Percentiles rank a stretch among this genome's conserved stretches.
Conservation (phyloP, 2,329 filamentous ascomycete species). For the Bisporella sp. region DNA sequence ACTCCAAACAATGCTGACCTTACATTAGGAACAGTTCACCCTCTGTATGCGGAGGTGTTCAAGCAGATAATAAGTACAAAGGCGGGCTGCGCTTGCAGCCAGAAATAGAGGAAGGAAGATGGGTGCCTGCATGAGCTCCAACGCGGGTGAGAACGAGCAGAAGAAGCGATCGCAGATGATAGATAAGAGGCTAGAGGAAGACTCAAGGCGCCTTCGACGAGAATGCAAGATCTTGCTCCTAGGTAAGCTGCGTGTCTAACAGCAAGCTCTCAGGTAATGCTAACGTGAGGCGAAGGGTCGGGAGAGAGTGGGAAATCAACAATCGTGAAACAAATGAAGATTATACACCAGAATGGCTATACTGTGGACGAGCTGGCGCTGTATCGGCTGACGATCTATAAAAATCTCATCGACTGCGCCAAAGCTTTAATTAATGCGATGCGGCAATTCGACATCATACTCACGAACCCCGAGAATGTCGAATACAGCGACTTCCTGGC, state of each 20-base stretch:
- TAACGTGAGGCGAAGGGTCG: conserved; percentile 56
- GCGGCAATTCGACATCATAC: conserved; percentile 83
- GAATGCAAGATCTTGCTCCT: conserved; percentile 98
- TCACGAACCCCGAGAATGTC: conserved; percentile 62
- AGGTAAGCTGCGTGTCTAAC: conserved; percentile 51
- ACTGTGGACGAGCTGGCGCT: conserved; percentile 87
- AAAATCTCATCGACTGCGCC: conserved; percentile 94
- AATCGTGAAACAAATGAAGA: conserved; percentile 99
- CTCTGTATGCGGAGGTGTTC: background rate
- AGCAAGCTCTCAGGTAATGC: conserved; percentile 4
- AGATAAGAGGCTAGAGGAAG: conserved; percentile 87
- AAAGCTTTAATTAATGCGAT: conserved; percentile 89
- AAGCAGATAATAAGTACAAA: conserved; percentile 2
- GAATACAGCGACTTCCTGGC: conserved; percentile 73
- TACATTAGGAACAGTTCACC: background rate
- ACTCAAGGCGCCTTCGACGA: conserved; percentile 82
- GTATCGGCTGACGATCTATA: conserved; percentile 95
- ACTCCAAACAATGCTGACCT: no score
- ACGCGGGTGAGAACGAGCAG: conserved; percentile 74
- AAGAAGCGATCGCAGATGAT: conserved; percentile 97
- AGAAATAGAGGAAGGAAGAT: conserved; percentile 44
- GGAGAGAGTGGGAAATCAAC: conserved; percentile 99
- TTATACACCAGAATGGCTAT: conserved; percentile 98
- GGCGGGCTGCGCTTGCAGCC: conserved; percentile 24
- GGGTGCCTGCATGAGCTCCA: conserved; percentile 90